A percentile compares a stretch with the other conserved stretches of the same genome.
phyloP scores from a whole-genome alignment of 768 basidiomycete species.

The Termitomyces sp. region DNA sequence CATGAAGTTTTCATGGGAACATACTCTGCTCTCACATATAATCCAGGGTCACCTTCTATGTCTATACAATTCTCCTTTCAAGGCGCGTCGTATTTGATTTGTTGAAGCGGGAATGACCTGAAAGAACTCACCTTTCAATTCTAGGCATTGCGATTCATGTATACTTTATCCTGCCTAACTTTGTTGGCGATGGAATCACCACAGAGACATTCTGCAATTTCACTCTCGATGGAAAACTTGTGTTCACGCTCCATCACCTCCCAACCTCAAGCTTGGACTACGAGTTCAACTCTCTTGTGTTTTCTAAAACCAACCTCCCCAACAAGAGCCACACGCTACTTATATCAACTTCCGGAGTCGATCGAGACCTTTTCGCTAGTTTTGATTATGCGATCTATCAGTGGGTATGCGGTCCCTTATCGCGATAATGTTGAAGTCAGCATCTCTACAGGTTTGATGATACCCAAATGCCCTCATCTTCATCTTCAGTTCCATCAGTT shows the following conservation, averaged over 20 bases:
- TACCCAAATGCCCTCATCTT: not conserved
- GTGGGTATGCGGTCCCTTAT: constrained; percentile 20
- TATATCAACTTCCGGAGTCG: constrained; percentile 25
- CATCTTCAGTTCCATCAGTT: not conserved
- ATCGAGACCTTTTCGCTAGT: constrained; percentile 25
- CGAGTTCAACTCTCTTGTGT: constrained; percentile 26
- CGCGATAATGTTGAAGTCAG: not conserved
- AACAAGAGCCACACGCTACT: constrained; percentile 24
- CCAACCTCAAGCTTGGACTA: constrained; percentile 19
- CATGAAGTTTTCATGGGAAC: constrained; percentile 9
- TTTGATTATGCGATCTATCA: constrained; percentile 40
- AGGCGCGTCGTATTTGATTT: not conserved
- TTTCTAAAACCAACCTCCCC: constrained; percentile 14
- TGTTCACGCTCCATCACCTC: constrained; percentile 18
- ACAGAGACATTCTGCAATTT: constrained; percentile 24
- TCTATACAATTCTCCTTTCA: constrained; percentile 14
- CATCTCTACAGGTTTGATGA: not conserved
- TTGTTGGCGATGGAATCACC: constrained; percentile 12
- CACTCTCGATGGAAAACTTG: constrained; percentile 23
- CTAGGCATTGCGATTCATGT: constrained; percentile 34
- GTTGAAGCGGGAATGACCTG: too few species aligned
- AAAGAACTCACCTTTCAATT: too few species aligned
- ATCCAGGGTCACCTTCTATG: constrained; percentile 3
- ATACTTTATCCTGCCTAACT: constrained; percentile 32
- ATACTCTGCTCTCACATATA: constrained; percentile 16